Conservation (phyloP, 768 basidiomycete species). For the Rhizopogon salebrosus region DNA sequence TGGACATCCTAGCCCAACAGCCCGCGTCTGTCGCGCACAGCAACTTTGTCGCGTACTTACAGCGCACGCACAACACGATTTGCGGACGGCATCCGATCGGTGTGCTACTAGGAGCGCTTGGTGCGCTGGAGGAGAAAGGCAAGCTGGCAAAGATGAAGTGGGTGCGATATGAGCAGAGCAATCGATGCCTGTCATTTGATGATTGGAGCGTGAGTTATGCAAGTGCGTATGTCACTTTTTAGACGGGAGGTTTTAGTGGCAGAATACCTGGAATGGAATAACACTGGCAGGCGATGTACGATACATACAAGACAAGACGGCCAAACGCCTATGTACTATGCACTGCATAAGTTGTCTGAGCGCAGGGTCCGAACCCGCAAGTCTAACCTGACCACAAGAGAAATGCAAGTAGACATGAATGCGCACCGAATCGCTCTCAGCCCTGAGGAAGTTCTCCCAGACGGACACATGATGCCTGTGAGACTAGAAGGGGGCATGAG, state of each 20-base stretch:
- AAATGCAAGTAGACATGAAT: background rate
- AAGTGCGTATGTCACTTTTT: constrained; percentile 72
- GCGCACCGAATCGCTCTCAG: constrained; percentile 11
- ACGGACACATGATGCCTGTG: constrained; percentile 8
- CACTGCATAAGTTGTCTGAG: background rate
- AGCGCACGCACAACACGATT: constrained; percentile 86
- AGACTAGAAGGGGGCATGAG: constrained; percentile 20
- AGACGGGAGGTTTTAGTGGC: background rate
- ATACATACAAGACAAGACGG: background rate
- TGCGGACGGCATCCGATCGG: constrained; percentile 97
- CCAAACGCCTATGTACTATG: too few species aligned
- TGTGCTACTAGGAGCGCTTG: constrained; percentile 77
- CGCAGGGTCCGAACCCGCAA: background rate
- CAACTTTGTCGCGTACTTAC: constrained; percentile 63
- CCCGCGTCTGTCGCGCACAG: constrained; percentile 52
- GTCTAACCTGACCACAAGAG: background rate
- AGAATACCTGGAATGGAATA: too few species aligned
- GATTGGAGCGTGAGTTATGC: constrained; percentile 97
- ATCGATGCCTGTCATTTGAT: constrained; percentile 53
- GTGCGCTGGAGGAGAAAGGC: constrained; percentile 44
- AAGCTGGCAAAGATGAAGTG: constrained; percentile 51
- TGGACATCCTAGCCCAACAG: constrained; percentile 62
- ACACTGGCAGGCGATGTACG: background rate
- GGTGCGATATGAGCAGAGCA: constrained; percentile 94
- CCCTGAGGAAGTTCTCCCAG: constrained; percentile 25